A percentile compares a stretch with the other conserved stretches of the same genome.
Conservation (phyloP, 306 rosid genomes). For the Medicago arabica region DNA sequence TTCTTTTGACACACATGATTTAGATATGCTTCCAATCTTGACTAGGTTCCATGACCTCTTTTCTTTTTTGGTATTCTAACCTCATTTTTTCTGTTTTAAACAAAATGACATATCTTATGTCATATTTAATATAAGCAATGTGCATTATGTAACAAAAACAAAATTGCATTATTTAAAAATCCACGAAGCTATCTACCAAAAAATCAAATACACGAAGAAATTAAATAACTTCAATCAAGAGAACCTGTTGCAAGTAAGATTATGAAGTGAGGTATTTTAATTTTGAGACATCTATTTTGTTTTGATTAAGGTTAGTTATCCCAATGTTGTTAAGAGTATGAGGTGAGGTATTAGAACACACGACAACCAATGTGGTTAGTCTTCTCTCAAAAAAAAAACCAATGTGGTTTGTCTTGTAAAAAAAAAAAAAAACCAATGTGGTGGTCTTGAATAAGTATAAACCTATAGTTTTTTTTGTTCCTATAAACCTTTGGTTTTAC, state of each 20-base stretch:
- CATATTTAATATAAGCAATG: background rate
- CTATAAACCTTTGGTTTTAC: too few relatives aligned
- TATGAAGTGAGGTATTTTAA: background rate
- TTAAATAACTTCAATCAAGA: background rate
- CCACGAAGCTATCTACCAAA: background rate
- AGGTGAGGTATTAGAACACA: too few relatives aligned
- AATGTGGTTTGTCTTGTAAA: too few relatives aligned
- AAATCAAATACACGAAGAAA: background rate
- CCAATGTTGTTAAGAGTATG: background rate
- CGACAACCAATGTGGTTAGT: too few relatives aligned
- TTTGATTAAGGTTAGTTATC: background rate
- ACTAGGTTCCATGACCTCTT: constrained; percentile 8
- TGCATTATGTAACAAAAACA: too few relatives aligned
- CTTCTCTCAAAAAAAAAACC: too few relatives aligned
- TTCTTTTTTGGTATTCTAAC: background rate
- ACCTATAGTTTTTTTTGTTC: too few relatives aligned
- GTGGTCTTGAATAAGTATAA: too few relatives aligned
- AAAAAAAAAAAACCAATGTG: too few relatives aligned
- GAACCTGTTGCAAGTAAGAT: too few relatives aligned
- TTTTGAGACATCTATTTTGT: background rate
- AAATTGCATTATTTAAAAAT: background rate
- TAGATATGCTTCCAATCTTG: constrained; percentile 28
- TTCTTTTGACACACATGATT: background rate
- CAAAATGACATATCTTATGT: constrained; percentile 1
- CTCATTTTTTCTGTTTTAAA: background rate